A percentile compares a stretch with the other conserved stretches of the same genome.
phyloP scores from a whole-genome alignment of 2,329 filamentous ascomycete genomes.

The Pseudocercospora musae region DNA sequence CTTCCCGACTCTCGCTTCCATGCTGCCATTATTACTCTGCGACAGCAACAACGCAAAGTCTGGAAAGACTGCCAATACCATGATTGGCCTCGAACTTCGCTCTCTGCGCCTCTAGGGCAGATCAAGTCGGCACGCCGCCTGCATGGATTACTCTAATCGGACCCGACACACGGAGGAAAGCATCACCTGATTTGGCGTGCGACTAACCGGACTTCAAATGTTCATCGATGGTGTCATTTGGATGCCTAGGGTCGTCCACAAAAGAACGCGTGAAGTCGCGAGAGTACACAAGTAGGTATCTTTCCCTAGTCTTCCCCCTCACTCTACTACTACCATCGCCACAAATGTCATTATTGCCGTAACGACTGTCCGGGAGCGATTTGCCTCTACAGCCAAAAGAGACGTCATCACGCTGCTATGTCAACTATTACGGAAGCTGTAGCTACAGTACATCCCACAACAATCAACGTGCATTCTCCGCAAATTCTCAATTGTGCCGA shows the following conservation, averaged over 20 bases:
- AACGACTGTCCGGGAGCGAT: neutral
- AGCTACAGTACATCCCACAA: neutral
- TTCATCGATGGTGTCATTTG: neutral
- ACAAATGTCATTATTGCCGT: neutral
- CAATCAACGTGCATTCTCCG: constrained; percentile 15
- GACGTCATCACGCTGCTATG: constrained; percentile 9
- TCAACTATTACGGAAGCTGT: neutral
- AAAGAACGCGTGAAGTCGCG: neutral
- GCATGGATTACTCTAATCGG: neutral
- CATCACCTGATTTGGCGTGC: neutral
- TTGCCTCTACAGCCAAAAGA: neutral
- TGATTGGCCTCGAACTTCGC: neutral
- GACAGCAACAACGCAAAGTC: neutral
- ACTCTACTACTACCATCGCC: neutral
- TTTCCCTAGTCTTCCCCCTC: neutral
- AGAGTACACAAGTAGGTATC: neutral
- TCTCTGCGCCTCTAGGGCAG: neutral
- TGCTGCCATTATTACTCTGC: neutral
- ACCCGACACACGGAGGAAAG: neutral
- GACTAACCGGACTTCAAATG: neutral
- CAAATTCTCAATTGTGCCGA: constrained; percentile 14
- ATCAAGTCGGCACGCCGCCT: neutral
- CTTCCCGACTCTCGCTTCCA: neutral
- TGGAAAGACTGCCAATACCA: neutral
- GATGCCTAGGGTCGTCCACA: neutral